These are phyloP conservation scores for Colletotrichum orchidophilum DNA, from an alignment of 2,329 filamentous ascomycete species.

Conservation along the genomic window DNA sequence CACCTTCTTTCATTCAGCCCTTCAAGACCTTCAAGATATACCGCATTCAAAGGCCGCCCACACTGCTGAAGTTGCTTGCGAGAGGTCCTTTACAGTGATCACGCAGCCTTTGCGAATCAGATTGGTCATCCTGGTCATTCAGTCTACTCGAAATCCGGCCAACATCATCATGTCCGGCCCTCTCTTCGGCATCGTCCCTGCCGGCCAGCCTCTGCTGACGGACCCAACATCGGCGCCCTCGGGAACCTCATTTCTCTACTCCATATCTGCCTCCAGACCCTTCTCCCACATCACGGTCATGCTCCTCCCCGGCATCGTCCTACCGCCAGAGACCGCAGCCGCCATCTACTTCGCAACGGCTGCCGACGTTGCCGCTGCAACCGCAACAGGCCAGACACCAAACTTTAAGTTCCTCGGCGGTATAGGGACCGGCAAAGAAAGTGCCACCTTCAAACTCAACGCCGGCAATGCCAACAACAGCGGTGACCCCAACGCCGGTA, in stretches of 20 bases:
- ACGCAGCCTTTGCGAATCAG: not conserved
- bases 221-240: slow-evolving; percentile 62
- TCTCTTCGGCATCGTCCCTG: slow-evolving; percentile 69
- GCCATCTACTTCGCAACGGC: slow-evolving; percentile 84
- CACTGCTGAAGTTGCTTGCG: too few relatives aligned
- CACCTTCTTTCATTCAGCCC: too few relatives aligned
- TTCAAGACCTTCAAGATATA: too few relatives aligned
- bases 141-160: not conserved
- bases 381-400: slow-evolving; percentile 52
- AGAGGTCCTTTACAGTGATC: too few relatives aligned
- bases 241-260: slow-evolving; percentile 65
- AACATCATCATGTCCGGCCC: slow-evolving; percentile 50
- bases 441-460: slow-evolving; percentile 85
- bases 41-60: too few relatives aligned
- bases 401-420: slow-evolving; percentile 89
- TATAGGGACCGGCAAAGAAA: slow-evolving; percentile 89
- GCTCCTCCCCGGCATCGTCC: slow-evolving; percentile 78
- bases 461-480: slow-evolving; percentile 36
- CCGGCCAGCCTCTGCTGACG: slow-evolving; percentile 66
- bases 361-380: slow-evolving; percentile 49
- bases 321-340: slow-evolving; percentile 82
- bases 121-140: not conserved
- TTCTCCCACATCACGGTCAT: slow-evolving; percentile 91
- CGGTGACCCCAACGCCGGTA: slow-evolving; percentile 43
- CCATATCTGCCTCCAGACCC: slow-evolving; percentile 55